Evolutionary conservation across 1,139 yeast species (phyloP), one percentile per base, ranked within the genome.

Genomic region (Pichia sp.): DNA sequence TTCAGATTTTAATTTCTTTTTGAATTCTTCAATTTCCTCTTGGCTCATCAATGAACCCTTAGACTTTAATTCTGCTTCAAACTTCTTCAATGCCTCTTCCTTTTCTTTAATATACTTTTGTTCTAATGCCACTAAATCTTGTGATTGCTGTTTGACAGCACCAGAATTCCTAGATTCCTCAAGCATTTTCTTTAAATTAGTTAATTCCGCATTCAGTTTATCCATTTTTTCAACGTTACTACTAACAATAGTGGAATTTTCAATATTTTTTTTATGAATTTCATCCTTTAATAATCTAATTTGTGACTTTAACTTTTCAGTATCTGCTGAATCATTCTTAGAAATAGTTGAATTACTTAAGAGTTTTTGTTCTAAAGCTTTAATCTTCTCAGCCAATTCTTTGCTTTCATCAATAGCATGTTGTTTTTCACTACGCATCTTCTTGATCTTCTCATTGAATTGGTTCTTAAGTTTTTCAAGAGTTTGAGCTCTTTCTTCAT

Each of bases 361-460:
- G 18, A 46, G 26, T 28, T 49, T 47, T 28, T 48, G 43, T 26
- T 56, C 50, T 33, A 61, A 43, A 18, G 51, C 54, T 34, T 50
- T 45, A 10, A 60, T 40, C 39, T 53, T 53, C 3, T 43, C 40
- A 1, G 40, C 43, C n/a, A 58, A 41, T 10, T 44, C 51, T 9
- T 55, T 53, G 26, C 50, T 45, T 38, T 60, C 61, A 9, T 50
- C 51, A 39, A 54, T 48, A 7, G 57, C 50, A 30, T 53, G 55
- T 34, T 55, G 55, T 42, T 61, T 59, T n/a, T 58, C 57, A 18
- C 46, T 49, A 39, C 52, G 51, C 46, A 45, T 43, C 34, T 54
- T 54, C 50, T 53, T 63, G 51, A 61, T 59, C 52, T 57, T 58
- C 28, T 58, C 63, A 54, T 62, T 55, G 49, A 60, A 56, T 55